phyloP scores from a whole-genome alignment of 2,329 filamentous ascomycete genomes.

The Hyphodiscus sp. region DNA sequence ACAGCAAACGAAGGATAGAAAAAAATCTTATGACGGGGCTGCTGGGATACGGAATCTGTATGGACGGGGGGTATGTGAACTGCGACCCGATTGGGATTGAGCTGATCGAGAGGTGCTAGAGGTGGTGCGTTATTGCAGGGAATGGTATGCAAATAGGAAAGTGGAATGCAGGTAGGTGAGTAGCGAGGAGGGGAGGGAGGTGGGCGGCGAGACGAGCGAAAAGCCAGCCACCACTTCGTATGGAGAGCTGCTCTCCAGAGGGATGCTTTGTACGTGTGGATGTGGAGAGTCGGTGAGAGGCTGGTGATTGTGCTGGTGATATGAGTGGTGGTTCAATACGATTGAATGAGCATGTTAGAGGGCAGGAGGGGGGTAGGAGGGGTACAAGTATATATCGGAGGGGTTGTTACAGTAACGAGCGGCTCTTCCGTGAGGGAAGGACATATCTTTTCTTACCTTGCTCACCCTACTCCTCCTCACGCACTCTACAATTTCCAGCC shows the following conservation, averaged over 20 bases:
- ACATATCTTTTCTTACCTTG: too few species aligned
- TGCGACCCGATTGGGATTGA: neutral
- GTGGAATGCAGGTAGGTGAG: neutral
- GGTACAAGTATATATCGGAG: neutral
- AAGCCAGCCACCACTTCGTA: neutral
- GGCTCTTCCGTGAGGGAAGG: too few species aligned
- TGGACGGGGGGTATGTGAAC: neutral
- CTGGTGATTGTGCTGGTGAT: neutral
- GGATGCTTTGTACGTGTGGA: neutral
- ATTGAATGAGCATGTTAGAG: too few species aligned
- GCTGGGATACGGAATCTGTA: neutral
- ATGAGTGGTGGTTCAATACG: neutral
- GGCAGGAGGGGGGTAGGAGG: neutral
- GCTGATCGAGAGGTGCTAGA: constrained; percentile 1
- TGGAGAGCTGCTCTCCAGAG: too few species aligned
- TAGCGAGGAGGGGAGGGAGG: too few species aligned
- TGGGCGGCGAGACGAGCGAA: neutral
- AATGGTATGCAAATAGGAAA: neutral
- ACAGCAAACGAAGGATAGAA: constrained; percentile 13
- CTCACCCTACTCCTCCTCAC: too few species aligned
- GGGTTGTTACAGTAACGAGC: too few species aligned
- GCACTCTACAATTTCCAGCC: too few species aligned
- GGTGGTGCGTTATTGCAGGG: neutral
- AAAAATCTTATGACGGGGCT: constrained; percentile 11
- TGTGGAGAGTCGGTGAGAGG: neutral